These are phyloP conservation scores for Sanghuangporus sanghuang DNA, from an alignment of 1,284 basidiomycete genomes.

Conservation along the genomic window DNA sequence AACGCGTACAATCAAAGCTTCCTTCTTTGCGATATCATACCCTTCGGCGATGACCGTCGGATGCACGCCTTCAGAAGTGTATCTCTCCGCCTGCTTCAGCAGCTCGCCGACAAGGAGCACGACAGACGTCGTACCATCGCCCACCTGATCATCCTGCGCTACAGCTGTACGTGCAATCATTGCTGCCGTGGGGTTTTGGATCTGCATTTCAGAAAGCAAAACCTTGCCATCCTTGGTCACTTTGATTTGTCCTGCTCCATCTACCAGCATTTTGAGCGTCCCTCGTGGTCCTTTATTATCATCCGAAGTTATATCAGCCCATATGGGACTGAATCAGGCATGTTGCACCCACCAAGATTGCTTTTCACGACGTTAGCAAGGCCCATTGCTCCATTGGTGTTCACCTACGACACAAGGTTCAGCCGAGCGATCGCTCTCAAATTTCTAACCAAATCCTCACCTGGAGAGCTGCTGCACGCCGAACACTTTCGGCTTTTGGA, in stretches of 20 bases:
- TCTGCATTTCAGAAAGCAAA: conserved; percentile 99
- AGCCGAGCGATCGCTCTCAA: too few relatives aligned
- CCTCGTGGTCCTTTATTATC: conserved; percentile 75
- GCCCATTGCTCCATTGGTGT: conserved; percentile 92
- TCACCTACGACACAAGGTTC: conserved; percentile 49
- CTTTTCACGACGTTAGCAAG: conserved; percentile 96
- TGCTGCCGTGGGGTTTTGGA: conserved; percentile 98
- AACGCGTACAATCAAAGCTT: conserved; percentile 71
- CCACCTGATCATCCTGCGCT: conserved; percentile 98
- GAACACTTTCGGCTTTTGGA: conserved; percentile 92
- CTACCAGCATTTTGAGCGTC: conserved; percentile 99
- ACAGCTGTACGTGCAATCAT: conserved; percentile 99
- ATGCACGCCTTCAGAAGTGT: conserved; percentile 97
- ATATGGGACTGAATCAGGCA: background rate
- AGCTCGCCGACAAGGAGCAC: conserved; percentile 97
- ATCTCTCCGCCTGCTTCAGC: conserved; percentile 96
- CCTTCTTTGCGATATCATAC: conserved; percentile 97
- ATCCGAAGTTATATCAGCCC: conserved; percentile 13
- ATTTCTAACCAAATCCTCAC: conserved; percentile 42
- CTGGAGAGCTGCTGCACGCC: conserved; percentile 90
- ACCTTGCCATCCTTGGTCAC: conserved; percentile 99
- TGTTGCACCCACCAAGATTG: conserved; percentile 72
- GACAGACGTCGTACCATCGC: conserved; percentile 97
- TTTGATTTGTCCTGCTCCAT: conserved; percentile 99
- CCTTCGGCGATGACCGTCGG: conserved; percentile 95